Base-by-base conservation (phyloP, 305 asterid species). In the Solanum hybrid region DNA sequence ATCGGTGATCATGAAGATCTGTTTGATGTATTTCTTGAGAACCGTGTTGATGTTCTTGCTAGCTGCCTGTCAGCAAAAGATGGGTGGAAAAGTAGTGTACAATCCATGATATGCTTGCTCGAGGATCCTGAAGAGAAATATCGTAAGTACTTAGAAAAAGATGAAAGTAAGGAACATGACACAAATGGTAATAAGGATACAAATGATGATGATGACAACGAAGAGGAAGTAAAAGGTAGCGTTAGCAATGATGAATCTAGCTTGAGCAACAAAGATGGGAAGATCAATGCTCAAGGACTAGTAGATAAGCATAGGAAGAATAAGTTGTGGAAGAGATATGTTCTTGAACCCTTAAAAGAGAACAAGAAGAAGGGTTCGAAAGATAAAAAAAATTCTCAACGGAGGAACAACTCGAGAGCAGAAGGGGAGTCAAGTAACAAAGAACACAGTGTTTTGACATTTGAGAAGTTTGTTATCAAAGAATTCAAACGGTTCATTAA, bases 1-100 rank as follows among this genome's bases (percentile, higher is more conserved):
- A 91, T 95, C 31, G 90, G 88, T 45, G 98, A 92, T 51, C 89
- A 95, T 73, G 91, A 94, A 14, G 96, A 91, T 3, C 91, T 96
- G 45, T 86, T 45, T 14, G 94, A 94, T 89, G 91, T 95, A 40
- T 95, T 92, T 95, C 94, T 95, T 45, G 91, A 91, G 77, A 15
- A 92, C 60, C 97, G 98, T 8, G 90, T 93, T 60, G 2, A 35
- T 2, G 89, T 87, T 15, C 92, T 96, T 45, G 29, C 24, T 22
- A 9, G 12, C 7, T 94, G 95, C 88, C 75, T 94, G 22, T 88
- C 90, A 7, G 92, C 94, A 10, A 4, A 40, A 2, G 11, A 51
- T 11, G 96, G 95, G 5, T 95, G 98, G 97, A 92, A 26, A 10
- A 91, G 89, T 17, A 87, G 85, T 37, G n/a, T 90, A 7, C 69